Base-by-base conservation (phyloP, 2,329 filamentous ascomycete species). In the Nakataea oryzae region DNA sequence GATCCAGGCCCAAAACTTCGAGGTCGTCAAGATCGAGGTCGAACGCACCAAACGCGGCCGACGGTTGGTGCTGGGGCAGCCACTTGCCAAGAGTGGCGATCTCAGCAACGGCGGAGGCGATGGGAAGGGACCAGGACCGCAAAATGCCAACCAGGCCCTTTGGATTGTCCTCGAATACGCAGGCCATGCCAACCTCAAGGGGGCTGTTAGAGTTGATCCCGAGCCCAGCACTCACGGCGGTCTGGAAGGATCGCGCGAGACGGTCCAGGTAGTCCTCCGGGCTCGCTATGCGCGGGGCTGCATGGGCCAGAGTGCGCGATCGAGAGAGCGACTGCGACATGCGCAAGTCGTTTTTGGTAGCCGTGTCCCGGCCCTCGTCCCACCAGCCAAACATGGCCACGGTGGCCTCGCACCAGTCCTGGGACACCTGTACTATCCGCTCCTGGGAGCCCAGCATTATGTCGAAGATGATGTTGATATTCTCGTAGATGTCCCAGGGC, bases 321-420 rank as follows among this genome's bases (percentile, higher is more conserved):
- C 76, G 74, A 14, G 78, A 76, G 47, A 77, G 68, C 27, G 66
- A 64, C 63, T 59, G 61, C 13, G 59, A 61, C 59, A 61, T 61
- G 59, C 59, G 59, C 30, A 61, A 11, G 50, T 56, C 54, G n/a
- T 50, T 41, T 9, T 29, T 47, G 57, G 73, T 71, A 26, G 74
- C 70, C 59, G 70, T 74, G 59, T 73, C 81, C 64, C 86, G 84
- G n/a, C 84, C 83, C 64, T 95, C 91, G 70, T 96, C 88, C 92
- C 93, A 96, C 93, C 93, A 97, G 7, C 89, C 87, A 34, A 93
- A 87, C 59, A 97, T 77, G 1, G 88, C 90, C 64, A 97, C 76
- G 0, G 88, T 89, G 0, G 91, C 93, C 76, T 97, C 93, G 60
- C 93, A 86, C 93, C 93, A 97, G 73, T 97, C 93, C 69, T 93